phyloP scores from a whole-genome alignment of 2,329 filamentous ascomycete genomes.

The Pseudocercospora cruenta region DNA sequence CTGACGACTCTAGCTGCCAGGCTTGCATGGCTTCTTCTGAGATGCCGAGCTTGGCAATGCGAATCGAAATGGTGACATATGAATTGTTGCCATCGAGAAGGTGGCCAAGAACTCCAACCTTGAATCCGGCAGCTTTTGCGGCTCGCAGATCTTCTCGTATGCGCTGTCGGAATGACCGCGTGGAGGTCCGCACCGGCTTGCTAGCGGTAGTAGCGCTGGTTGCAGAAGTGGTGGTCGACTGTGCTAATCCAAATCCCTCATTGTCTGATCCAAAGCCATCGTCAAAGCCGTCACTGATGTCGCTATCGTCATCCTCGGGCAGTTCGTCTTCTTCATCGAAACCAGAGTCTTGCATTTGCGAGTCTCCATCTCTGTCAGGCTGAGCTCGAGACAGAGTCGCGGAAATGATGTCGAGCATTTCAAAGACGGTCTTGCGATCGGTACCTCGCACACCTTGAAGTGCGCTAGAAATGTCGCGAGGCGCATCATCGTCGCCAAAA shows the following conservation, averaged over 20 bases:
- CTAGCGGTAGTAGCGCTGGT: not conserved
- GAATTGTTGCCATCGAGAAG: slow-evolving; percentile 52
- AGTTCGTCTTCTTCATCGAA: slow-evolving; percentile 39
- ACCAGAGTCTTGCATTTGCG: slow-evolving; percentile 47
- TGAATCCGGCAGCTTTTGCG: slow-evolving; percentile 69
- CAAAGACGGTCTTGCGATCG: slow-evolving; percentile 50
- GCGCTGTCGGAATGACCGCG: slow-evolving; percentile 27
- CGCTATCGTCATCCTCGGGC: slow-evolving; percentile 45
- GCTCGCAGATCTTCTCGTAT: slow-evolving; percentile 59
- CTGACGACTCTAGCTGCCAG: slow-evolving; percentile 69
- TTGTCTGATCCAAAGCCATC: slow-evolving; percentile 17
- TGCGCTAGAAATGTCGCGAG: slow-evolving; percentile 46
- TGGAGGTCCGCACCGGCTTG: slow-evolving; percentile 1
- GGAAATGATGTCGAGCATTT: slow-evolving; percentile 55
- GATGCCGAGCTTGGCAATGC: slow-evolving; percentile 70
- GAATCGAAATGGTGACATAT: slow-evolving; percentile 69
- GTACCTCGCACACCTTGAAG: slow-evolving; percentile 53
- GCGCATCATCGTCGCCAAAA: slow-evolving; percentile 55
- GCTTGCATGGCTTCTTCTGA: slow-evolving; percentile 75
- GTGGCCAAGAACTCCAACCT: slow-evolving; percentile 64
- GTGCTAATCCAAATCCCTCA: not conserved
- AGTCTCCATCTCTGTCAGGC: slow-evolving; percentile 46
- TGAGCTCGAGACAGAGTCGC: slow-evolving; percentile 39
- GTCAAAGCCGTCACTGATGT: slow-evolving; percentile 34
- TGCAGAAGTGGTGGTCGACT: slow-evolving; percentile 5